A percentile compares a stretch with the other conserved stretches of the same genome.
Evolutionary conservation across 257 asterid species (phyloP).

Genomic region (Plectranthus barbatus): DNA sequence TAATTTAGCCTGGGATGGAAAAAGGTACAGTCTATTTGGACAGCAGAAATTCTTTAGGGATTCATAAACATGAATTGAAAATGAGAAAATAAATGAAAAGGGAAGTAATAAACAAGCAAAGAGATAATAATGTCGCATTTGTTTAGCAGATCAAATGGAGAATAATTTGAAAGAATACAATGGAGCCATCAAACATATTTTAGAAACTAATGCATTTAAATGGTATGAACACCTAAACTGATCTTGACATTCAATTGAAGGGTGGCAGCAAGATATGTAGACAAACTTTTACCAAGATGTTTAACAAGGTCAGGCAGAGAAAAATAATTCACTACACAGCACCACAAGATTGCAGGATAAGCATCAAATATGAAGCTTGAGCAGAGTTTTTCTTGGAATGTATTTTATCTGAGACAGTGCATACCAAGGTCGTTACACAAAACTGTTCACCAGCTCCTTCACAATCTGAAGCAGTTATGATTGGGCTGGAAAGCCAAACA

Average conservation of each 20-base stretch:
- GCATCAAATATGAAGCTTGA: slow-evolving; percentile 11
- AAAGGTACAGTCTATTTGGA: neutral
- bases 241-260: slow-evolving; percentile 5
- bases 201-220: too few species aligned
- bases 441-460: slow-evolving; percentile 99
- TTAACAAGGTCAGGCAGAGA: neutral
- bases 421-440: slow-evolving; percentile 96
- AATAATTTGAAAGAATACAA: too few species aligned
- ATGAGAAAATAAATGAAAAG: neutral
- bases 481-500: slow-evolving; percentile 96
- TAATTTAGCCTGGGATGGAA: neutral
- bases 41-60: neutral
- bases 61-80: neutral
- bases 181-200: too few species aligned
- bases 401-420: slow-evolving; percentile 14
- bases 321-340: neutral
- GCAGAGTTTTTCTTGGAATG: neutral
- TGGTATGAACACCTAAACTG: neutral
- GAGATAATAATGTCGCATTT: neutral
- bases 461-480: slow-evolving; percentile 96
- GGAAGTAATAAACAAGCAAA: too few species aligned
- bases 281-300: neutral
- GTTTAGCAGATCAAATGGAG: neutral
- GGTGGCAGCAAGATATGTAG: slow-evolving; percentile 4
- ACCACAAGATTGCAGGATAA: slow-evolving; percentile 10